A percentile compares a stretch with the other conserved stretches of the same genome.
Conservation (phyloP, 2,329 filamentous ascomycete species). For the Didymellaceae sp. region DNA sequence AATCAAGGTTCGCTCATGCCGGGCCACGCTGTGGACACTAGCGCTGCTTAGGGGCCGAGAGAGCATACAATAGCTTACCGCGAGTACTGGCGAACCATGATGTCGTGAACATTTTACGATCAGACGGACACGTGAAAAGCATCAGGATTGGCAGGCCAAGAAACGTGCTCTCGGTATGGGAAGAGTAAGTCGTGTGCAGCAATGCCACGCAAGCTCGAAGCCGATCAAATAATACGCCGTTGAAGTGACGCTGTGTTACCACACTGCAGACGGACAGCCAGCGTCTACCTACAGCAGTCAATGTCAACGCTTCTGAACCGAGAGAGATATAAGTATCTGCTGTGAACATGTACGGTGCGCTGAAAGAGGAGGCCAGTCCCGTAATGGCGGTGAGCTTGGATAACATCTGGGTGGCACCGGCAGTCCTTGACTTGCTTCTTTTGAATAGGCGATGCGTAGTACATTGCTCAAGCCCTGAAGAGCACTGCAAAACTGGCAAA, state of each 20-base stretch:
- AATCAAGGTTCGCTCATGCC: too few species aligned
- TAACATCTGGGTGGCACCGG: not conserved
- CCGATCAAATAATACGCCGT: not conserved
- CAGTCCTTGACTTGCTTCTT: not conserved
- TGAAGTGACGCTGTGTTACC: slow-evolving; percentile 1
- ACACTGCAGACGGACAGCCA: not conserved
- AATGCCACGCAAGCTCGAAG: not conserved
- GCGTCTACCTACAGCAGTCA: not conserved
- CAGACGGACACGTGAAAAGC: not conserved
- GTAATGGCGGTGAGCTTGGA: slow-evolving; percentile 1
- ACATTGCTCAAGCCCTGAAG: not conserved
- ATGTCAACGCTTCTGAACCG: not conserved
- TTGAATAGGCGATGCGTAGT: not conserved
- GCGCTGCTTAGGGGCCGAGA: too few species aligned
- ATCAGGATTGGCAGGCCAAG: not conserved
- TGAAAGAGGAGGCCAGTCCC: not conserved
- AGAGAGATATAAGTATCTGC: slow-evolving; percentile 1
- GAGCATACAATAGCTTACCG: too few species aligned
- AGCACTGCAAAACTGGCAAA: not conserved
- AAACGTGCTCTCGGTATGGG: not conserved
- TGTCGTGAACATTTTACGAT: not conserved
- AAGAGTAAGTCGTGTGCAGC: not conserved
- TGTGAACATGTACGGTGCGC: not conserved
- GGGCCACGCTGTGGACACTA: too few species aligned
- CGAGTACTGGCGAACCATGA: too few species aligned